A percentile compares a stretch with the other conserved stretches of the same genome.
phyloP scores from a whole-genome alignment of 2,329 filamentous ascomycete species.

The Beauveria asiatica region DNA sequence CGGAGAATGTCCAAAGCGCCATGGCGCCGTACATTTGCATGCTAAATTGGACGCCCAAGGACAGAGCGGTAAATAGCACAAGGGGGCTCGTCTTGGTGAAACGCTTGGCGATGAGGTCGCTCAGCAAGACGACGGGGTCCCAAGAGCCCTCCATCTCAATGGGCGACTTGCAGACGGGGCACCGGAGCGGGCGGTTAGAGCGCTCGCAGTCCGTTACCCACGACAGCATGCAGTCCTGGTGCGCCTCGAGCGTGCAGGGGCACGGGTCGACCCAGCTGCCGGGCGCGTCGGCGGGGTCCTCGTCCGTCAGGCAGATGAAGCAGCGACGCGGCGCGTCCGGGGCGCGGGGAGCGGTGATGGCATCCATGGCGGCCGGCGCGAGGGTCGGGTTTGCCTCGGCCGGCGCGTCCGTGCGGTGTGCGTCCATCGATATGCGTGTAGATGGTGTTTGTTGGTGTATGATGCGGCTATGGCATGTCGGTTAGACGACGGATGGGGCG shows the following conservation, averaged over 20 bases:
- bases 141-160: slow-evolving; percentile 69
- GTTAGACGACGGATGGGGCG: neutral
- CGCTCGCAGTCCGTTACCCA: slow-evolving; percentile 89
- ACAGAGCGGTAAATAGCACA: slow-evolving; percentile 54
- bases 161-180: slow-evolving; percentile 80
- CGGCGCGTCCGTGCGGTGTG: neutral
- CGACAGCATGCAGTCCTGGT: slow-evolving; percentile 80
- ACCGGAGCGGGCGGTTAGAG: slow-evolving; percentile 58
- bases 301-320: slow-evolving; percentile 56
- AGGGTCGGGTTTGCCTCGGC: slow-evolving; percentile 4
- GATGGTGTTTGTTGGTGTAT: neutral
- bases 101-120: slow-evolving; percentile 48
- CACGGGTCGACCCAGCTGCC: slow-evolving; percentile 77
- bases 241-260: slow-evolving; percentile 80
- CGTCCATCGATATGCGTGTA: neutral
- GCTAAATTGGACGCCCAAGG: slow-evolving; percentile 40
- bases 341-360: slow-evolving; percentile 13
- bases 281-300: slow-evolving; percentile 39
- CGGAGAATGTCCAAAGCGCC: slow-evolving; percentile 44
- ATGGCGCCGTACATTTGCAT: slow-evolving; percentile 45
- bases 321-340: slow-evolving; percentile 36
- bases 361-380: slow-evolving; percentile 13
- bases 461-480: neutral
- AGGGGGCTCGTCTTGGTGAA: slow-evolving; percentile 50
- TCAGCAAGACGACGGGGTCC: slow-evolving; percentile 61